Conservation (phyloP, 2,329 filamentous ascomycete species). For the Mycosphaerella arachidis region DNA sequence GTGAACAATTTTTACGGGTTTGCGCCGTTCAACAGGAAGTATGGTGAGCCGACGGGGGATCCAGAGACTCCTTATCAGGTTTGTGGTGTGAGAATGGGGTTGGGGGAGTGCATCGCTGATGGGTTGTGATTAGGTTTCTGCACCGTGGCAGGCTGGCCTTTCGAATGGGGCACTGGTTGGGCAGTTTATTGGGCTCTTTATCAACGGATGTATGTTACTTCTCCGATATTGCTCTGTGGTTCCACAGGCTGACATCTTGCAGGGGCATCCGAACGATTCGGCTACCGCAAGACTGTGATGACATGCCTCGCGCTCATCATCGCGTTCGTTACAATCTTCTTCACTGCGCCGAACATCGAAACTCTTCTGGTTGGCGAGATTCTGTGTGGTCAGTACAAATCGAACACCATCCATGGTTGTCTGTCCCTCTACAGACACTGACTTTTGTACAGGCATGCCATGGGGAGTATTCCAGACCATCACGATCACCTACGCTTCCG, state of each 20-base stretch:
- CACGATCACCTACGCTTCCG: conserved; percentile 49
- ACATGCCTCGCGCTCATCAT: conserved; percentile 40
- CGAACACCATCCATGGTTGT: too few relatives aligned
- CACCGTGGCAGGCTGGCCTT: conserved; percentile 45
- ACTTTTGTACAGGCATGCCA: conserved; percentile 29
- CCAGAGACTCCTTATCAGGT: conserved; percentile 6
- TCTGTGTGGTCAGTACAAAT: conserved; percentile 35
- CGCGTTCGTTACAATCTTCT: conserved; percentile 47
- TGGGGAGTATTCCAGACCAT: conserved; percentile 49
- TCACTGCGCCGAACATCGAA: conserved; percentile 44
- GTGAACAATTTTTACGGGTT: conserved; percentile 72
- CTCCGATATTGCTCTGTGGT: too few relatives aligned
- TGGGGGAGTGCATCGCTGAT: conserved; percentile 17
- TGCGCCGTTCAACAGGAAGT: conserved; percentile 40
- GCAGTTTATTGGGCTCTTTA: conserved; percentile 41
- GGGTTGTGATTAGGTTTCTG: conserved; percentile 40
- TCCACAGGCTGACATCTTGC: too few relatives aligned
- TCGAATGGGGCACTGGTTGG: conserved; percentile 46
- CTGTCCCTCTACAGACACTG: too few relatives aligned
- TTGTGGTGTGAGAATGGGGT: too few relatives aligned
- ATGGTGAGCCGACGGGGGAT: neutral
- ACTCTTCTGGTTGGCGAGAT: conserved; percentile 45
- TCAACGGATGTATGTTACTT: conserved; percentile 42
- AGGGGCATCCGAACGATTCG: conserved; percentile 41
- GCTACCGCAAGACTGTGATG: conserved; percentile 45